Base-by-base conservation (phyloP, 352 stramenopile genomes). In the Aphanomyces invadans region DNA sequence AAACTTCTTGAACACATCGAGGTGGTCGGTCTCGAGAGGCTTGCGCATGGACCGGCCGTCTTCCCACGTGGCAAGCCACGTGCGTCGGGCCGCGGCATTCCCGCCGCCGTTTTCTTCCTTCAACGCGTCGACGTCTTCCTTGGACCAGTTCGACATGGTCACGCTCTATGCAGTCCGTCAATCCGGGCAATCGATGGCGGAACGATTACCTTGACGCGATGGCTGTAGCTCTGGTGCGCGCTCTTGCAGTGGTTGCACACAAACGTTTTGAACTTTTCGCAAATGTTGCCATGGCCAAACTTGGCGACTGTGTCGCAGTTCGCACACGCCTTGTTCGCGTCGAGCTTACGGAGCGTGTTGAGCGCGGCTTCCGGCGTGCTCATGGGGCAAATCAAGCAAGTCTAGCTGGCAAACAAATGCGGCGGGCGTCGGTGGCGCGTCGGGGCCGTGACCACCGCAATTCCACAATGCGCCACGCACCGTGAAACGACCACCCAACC, bases 181-280 rank as follows among this genome's bases (percentile, higher is more conserved):
- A 25, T n/a, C 11, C 26, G 28, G 4, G 42, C 44, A 17, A 32
- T 5, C 15, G 15, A 49, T 4, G 25, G 29, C 11, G 15, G 28
- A 2, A 19, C 15, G 36, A 42, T 28, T 61, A 81, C 86, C 74
- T 98, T 98, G 74, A 97, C 96, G 78, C 94, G 89, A 73, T 97
- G 91, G 44, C 79, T 95, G 69, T 90, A 96, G 70, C 91, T 95
- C 76, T 98, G 91, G 73, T 98, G 94, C 12, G 88, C 90, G 46
- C 84, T 92, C 79, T 98, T 98, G 79, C 94, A 98, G 67, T 93
- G 83, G 70, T 90, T 90, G 76, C 94, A 98, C 26, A 98, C 88
- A 75, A 98, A 98, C 62, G 85, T 91, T 60, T 75, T 92, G 69
- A 89, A 83, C 74, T 96, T 95, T 66, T 96, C 90, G 77, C 90